Evolutionary conservation across 2,329 filamentous ascomycete species (phyloP), one percentile per base, ranked within the genome.

Genomic region (Ophiobolus disseminans): DNA sequence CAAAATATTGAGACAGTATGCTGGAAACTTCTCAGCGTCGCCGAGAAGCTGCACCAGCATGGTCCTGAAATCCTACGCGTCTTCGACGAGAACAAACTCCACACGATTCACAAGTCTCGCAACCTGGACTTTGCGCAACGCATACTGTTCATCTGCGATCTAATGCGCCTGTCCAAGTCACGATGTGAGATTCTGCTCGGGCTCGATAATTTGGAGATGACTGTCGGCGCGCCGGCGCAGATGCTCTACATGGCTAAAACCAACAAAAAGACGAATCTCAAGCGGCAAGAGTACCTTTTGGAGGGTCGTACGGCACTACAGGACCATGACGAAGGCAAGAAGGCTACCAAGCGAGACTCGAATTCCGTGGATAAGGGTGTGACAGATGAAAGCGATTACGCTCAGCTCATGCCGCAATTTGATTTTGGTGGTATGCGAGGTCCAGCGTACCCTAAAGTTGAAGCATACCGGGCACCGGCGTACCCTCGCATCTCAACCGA

Each of bases 41-140:
- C 50, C 11, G 40, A 39, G 3, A 19, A 19, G 5, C 41, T 53
- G 1, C 50, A 53, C 28, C 35, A 32, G 3, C 26, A 21, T 3
- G 50, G 45, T n/a, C 50, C 50, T 10, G n/a, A 16, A 1, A 38
- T 25, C 5, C 41, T 53, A 7, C 14, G 36, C 14, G n/a, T 53
- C 17, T 45, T 20, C 14, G 46, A 49, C 17, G 10, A 16, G 6
- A 7, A 10, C 2, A 49, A 45, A 21, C 23, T 53, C 0, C 21
- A 38, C 16, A 39, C 41, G 16, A 22, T 37, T n/a, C 11, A 25
- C 21, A 40, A 30, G 22, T 22, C 8, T 10, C 37, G 30, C 3
- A 14, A 26, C 8, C 4, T 40, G 5, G 23, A 7, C 9, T 53
- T 53, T 21, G 4, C n/a, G 6, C 25, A 22, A 9, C 41, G 50